A percentile compares a stretch with the other conserved stretches of the same genome.
Evolutionary conservation across 495 filamentous ascomycete genomes (phyloP).

Genomic region (Hypoxylon cercidicola): DNA sequence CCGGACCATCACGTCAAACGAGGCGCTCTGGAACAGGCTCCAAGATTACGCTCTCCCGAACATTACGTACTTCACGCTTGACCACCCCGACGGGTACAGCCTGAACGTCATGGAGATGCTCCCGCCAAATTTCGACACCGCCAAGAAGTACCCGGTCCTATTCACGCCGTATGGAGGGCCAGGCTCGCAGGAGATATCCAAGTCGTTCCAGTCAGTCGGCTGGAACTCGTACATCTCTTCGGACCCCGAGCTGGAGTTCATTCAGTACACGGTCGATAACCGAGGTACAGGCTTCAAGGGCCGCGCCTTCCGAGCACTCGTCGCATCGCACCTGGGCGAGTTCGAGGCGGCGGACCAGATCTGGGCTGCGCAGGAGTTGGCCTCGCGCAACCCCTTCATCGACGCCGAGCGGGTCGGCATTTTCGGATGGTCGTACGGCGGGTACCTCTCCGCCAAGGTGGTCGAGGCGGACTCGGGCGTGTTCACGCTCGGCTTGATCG

Average conservation of each 20-base stretch:
- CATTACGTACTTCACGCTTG: constrained; percentile 57
- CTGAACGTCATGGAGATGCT: constrained; percentile 61
- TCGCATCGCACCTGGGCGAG: constrained; percentile 61
- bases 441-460: constrained; percentile 66
- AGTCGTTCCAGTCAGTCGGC: constrained; percentile 54
- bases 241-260: constrained; percentile 67
- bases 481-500: constrained; percentile 63
- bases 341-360: constrained; percentile 67
- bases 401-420: constrained; percentile 63
- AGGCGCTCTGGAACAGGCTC: constrained; percentile 55
- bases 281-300: constrained; percentile 66
- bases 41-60: constrained; percentile 63
- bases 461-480: constrained; percentile 61
- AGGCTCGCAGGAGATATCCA: constrained; percentile 60
- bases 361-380: constrained; percentile 61
- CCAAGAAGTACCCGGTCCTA: constrained; percentile 66
- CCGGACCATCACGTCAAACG: constrained; percentile 61
- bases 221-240: constrained; percentile 66
- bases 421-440: constrained; percentile 70
- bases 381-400: constrained; percentile 55
- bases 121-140: constrained; percentile 59
- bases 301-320: constrained; percentile 59
- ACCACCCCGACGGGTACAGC: constrained; percentile 58
- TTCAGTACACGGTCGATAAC: constrained; percentile 65
- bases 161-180: constrained; percentile 68